Evolutionary conservation across 2,329 filamentous ascomycete species (phyloP), one percentile per base, ranked within the genome.

Genomic region (Neonectria neomacrospora): DNA sequence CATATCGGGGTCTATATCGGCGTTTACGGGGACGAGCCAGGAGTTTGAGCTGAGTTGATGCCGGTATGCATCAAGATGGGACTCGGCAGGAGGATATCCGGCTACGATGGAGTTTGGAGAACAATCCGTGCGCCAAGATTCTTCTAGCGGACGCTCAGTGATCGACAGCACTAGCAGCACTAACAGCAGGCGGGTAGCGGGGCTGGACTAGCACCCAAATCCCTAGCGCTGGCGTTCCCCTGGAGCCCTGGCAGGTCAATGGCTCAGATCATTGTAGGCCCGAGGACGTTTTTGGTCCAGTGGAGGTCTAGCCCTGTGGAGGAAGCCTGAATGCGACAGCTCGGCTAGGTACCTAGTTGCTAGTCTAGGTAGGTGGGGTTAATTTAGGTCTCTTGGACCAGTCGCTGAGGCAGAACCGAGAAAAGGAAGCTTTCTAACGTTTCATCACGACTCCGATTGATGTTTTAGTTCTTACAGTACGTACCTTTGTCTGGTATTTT

Each of bases 31-130:
- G 20, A 63, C 55, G 12, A 63, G 55, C 16, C n/a, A 18, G 20
- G 60, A 59, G 60, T 63, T 63, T 53, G 28, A 28, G 22, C 32
- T 63, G 50, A 59, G 50, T 51, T 63, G 54, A 63, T 18, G 20
- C 22, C n/a, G 22, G 26, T 32, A n/a, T 37, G 34, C 34, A 37
- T 37, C 14, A 37, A 16, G 14, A 37, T 37, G 9, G 18, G 22
- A 47, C 20, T 8, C n/a, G 53, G 53, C 18, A 47, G n/a, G 37
- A 18, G 7, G 37, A 41, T 9, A 41, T 20, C 37, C 37, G 34
- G 12, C 30, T 32, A 11, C 12, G 30, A 11, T 32, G 30, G 30
- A 32, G 30, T 30, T n/a, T n/a, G n/a, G n/a, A n/a, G n/a, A n/a
- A n/a, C 23, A 6, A 26, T 26, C 23, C 23, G 6, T 26, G 23